Evolutionary conservation across 805 yeast genomes (phyloP).

Genomic region (Saccharomycopsis fibuligera): DNA sequence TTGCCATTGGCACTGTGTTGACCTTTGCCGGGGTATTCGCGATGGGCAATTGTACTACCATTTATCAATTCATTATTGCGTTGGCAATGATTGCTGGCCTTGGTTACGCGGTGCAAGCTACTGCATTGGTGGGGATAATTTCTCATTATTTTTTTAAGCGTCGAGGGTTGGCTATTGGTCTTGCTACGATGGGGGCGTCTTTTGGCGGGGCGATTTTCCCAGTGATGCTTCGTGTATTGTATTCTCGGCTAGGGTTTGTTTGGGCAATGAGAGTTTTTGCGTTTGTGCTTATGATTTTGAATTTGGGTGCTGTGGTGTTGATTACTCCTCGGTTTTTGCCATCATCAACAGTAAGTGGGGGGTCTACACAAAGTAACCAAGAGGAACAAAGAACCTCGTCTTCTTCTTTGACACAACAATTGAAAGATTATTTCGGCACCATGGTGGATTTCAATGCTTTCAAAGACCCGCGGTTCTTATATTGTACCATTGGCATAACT

Average conservation of each 20-base stretch:
- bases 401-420: neutral
- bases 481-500: conserved; percentile 38
- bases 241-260: conserved; percentile 39
- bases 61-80: conserved; percentile 46
- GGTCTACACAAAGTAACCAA: conserved; percentile 20
- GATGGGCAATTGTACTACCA: conserved; percentile 36
- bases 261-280: conserved; percentile 49
- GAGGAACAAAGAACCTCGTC: conserved; percentile 5
- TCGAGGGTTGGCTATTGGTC: conserved; percentile 40
- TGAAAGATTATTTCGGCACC: neutral
- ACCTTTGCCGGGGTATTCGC: conserved; percentile 37
- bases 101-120: conserved; percentile 37
- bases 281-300: conserved; percentile 27
- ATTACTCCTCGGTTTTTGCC: no score
- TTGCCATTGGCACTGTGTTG: conserved; percentile 34
- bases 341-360: conserved; percentile 28
- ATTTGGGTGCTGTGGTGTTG: conserved; percentile 23
- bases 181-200: conserved; percentile 45
- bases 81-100: conserved; percentile 43
- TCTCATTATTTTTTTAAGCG: conserved; percentile 39
- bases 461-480: conserved; percentile 38
- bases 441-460: conserved; percentile 27
- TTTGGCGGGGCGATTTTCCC: conserved; percentile 47
- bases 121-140: conserved; percentile 38
- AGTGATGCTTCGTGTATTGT: conserved; percentile 37